These are phyloP conservation scores for Rhododendron ovatum DNA, from an alignment of 148 eudicot species.

Conservation along the genomic window DNA sequence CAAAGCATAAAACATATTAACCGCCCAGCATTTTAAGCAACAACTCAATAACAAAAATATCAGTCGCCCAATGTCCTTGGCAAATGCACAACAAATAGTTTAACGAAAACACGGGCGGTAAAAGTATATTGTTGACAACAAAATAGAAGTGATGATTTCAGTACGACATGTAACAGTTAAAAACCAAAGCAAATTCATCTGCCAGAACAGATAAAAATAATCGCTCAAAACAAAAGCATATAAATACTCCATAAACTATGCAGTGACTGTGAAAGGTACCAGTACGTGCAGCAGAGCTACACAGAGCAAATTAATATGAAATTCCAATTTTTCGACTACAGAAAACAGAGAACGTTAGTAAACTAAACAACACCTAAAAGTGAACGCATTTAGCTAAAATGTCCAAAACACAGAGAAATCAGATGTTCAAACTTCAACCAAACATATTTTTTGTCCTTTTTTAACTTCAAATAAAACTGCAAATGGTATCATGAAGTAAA, in stretches of 20 bases:
- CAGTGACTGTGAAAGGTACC: not conserved
- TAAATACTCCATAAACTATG: not conserved
- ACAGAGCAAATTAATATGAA: not conserved
- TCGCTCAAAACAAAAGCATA: not conserved
- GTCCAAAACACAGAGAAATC: not conserved
- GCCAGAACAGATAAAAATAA: not conserved
- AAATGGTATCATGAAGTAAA: not conserved
- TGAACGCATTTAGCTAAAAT: not conserved
- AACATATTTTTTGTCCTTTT: not conserved
- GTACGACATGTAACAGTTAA: not conserved
- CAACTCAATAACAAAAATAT: not conserved
- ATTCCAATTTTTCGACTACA: no score
- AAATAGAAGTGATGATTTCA: not conserved
- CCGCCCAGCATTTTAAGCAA: constrained; percentile 2
- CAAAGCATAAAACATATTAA: not conserved
- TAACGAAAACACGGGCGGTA: not conserved
- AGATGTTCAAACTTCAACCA: not conserved
- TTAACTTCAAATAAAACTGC: not conserved
- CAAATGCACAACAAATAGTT: not conserved
- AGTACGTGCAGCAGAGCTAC: not conserved
- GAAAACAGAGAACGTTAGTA: not conserved
- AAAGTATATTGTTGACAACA: not conserved
- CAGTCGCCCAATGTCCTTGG: not conserved
- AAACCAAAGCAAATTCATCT: not conserved
- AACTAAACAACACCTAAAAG: not conserved